Conservation (phyloP, 768 basidiomycete species). For the Pleurotus eryngii region DNA sequence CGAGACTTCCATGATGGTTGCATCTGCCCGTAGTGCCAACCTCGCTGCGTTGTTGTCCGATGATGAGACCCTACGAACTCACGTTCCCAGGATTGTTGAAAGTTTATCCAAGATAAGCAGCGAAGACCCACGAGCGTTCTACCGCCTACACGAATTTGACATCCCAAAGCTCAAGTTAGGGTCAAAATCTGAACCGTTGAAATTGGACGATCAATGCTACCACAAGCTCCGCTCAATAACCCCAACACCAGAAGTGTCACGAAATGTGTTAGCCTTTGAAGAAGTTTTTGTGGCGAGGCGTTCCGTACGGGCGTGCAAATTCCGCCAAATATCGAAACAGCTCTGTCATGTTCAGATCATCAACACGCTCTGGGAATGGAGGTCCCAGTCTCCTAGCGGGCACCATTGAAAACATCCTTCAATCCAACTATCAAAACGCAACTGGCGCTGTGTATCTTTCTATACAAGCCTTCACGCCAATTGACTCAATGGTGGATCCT, state of each 20-base stretch:
- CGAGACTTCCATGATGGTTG: slow-evolving; percentile 14
- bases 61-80: background rate
- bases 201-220: background rate
- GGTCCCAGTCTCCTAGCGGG: background rate
- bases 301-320: slow-evolving; percentile 9
- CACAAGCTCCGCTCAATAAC: background rate
- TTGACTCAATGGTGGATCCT: slow-evolving; percentile 5
- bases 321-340: slow-evolving; percentile 11
- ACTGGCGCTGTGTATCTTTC: slow-evolving; percentile 1
- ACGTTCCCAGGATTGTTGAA: slow-evolving; percentile 7
- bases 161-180: background rate
- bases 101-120: slow-evolving; percentile 8
- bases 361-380: background rate
- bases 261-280: background rate
- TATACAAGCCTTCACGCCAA: background rate
- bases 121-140: slow-evolving; percentile 15
- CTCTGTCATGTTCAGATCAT: slow-evolving; percentile 9
- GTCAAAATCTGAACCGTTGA: background rate
- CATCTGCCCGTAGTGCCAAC: slow-evolving; percentile 10
- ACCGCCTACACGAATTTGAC: slow-evolving; percentile 8
- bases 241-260: background rate
- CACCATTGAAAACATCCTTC: slow-evolving; percentile 8
- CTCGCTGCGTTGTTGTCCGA: slow-evolving; percentile 12
- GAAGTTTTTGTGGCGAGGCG: slow-evolving; percentile 9
- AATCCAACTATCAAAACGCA: background rate